Evolutionary conservation across 2,329 filamentous ascomycete genomes (phyloP), one percentile per base, ranked within the genome.

Genomic region (Monosporascus cannonballus): DNA sequence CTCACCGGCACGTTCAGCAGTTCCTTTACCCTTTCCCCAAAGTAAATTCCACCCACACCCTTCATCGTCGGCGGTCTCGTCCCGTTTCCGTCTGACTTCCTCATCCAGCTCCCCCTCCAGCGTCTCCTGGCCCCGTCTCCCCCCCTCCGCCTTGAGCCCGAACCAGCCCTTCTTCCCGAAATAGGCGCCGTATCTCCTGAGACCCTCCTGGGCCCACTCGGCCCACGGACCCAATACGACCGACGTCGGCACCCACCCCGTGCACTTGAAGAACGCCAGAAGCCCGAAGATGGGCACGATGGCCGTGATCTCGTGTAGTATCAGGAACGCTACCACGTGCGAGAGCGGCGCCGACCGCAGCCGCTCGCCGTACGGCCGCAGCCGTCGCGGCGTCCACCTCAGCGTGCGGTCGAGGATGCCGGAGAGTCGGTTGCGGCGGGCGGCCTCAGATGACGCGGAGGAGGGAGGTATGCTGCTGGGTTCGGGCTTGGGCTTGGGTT

Each of bases 241-340:
- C 46, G 67, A 64, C 17, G 80, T 64, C 0, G 93, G 91, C 27
- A 90, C 77, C 77, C 87, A 88, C 56, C 84, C 76, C 1, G 83
- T 84, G 67, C 90, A 91, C 72, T 97, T 89, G 69, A 99, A 96
- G 1, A 83, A 67, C 1, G 79, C 85, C 22, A 89, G 84, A 1
- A 97, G 78, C 0, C 81, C 86, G 39, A 95, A 68, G 0, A 97
- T 72, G 0, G 93, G 93, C 1, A 93, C 70, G 11, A 96, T 73
- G 9, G 94, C 93, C 0, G 94, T 97, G 45, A 96, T 68, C 70
- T 99, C 94, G 74, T 99, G 94, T 0, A 99, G 79, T 39, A 96
- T 75, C 11, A 97, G 76, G 69, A 99, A 99, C 0, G 93, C 86
- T 1, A 87, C 83, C 42, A 96, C 77, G 71, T 96, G 90, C 1